These are phyloP conservation scores for Trichophyton schoenleinii DNA, from an alignment of 2,329 filamentous ascomycete genomes.

Conservation along the genomic window DNA sequence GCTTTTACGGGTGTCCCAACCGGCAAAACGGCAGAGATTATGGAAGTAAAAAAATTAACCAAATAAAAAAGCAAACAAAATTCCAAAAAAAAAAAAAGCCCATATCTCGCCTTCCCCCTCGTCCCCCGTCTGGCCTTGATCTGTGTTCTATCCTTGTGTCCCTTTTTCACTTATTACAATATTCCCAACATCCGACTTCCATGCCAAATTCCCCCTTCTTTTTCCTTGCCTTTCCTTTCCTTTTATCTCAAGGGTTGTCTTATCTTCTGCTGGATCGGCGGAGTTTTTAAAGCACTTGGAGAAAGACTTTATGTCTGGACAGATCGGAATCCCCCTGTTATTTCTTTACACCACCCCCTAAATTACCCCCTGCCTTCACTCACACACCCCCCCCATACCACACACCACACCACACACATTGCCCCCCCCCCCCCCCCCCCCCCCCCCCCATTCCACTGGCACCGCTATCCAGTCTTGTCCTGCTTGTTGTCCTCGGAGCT, in stretches of 20 bases:
- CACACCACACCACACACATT: neutral
- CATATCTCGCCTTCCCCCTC: neutral
- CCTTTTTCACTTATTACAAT: neutral
- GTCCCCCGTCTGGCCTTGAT: neutral
- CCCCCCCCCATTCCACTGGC: neutral
- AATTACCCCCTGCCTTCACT: neutral
- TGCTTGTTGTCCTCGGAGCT: neutral
- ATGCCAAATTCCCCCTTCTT: neutral
- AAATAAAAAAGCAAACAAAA: neutral
- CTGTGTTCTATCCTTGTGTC: neutral
- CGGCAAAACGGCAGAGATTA: neutral
- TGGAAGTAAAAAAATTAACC: neutral
- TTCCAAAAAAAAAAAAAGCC: neutral
- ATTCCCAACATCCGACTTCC: neutral
- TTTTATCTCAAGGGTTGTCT: conserved; percentile 9
- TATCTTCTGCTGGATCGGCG: conserved; percentile 10
- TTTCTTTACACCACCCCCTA: neutral
- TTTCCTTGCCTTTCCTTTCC: conserved; percentile 6
- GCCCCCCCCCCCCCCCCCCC: neutral
- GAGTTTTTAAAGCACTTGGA: conserved; percentile 11
- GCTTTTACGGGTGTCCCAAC: neutral
- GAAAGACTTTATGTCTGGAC: conserved; percentile 4
- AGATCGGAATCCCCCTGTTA: conserved; percentile 4
- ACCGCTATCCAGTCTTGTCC: neutral
- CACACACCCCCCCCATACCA: neutral